Base-by-base conservation (phyloP, 2,329 filamentous ascomycete species). In the Venturia pyrina region DNA sequence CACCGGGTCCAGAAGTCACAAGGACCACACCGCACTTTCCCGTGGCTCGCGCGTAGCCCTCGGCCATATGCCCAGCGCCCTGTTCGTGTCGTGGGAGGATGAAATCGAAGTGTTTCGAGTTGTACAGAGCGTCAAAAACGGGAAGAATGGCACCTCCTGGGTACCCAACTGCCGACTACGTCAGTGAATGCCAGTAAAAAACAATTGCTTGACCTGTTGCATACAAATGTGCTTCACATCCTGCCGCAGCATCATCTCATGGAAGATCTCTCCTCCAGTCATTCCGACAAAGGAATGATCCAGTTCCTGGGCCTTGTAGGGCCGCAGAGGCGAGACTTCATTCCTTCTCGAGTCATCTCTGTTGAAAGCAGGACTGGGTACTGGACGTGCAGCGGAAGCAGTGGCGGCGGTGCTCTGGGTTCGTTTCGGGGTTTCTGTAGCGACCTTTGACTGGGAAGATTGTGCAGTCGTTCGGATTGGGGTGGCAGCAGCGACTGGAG, bases 101-200 rank as follows among this genome's bases (percentile, higher is more conserved):
- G 75, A 99, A 98, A 69, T 97, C 88, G 81, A 98, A 96, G 79
- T 97, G 89, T 81, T 90, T 87, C 66, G 93, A 98, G 82, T 97
- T 96, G 85, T 96, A 96, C 75, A 99, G 98, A 74, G 95, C 95
- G 78, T 99, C 95, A 81, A 97, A 98, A 56, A 98, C 93, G 72
- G 95, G 95, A 44, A 98, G 87, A 79, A 98, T 98, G 70, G 95
- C 93, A 75, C 95, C 93, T 73, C 93, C 93, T 70, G 93, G 91
- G 79, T 98, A 98, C 48, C 81, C 81, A 68, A 83, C 80, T 82
- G 73, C 40, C 65, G 1, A 48, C 48, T 50, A 63, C 28, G 68
- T 59, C 53, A 70, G 63, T 46, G 13, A 37, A 48, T 41, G 48
- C 44, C 40, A 40, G 32, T 59, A 32, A 59, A 50, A 48, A 67